Base-by-base conservation (phyloP, 1,139 yeast genomes). In the Lodderomyces pseudojiufengensis region DNA sequence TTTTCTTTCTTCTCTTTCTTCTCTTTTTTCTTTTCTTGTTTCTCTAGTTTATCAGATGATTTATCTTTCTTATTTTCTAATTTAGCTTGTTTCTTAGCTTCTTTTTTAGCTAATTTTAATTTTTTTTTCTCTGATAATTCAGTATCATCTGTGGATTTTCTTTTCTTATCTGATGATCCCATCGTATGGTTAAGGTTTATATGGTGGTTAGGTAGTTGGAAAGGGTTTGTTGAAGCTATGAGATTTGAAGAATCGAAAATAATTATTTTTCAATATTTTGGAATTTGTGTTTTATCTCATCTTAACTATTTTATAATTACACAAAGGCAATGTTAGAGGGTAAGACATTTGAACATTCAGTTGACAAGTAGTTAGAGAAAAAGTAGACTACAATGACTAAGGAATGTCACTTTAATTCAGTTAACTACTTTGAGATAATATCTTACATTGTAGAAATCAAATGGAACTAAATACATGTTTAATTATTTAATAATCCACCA, bases 11-110 rank as follows among this genome's bases (percentile, higher is more conserved):
- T 61, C 6, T 59, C 62, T 41, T 54, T 57, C 54, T 61, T 59
- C 11, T 61, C 65, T 40, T 57, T 59, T 54, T 61, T 61, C 68
- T 67, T 16, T 71, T 70, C 50, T 62, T 65, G 62, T 65, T 61
- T 63, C 55, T 69, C 70, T 9, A 72, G 72, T 50, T 65, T 61
- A 57, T 64, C 62, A 5, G 63, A 66, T 9, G 57, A 61, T 40
- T 52, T 57, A 54, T 61, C 58, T 12, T 59, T 63, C 39, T 56
- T 58, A 55, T 75, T 69, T 5, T 67, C 69, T 51, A 63, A 61
- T 62, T 71, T 68, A n/a, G 72, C 70, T 50, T 63, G 65, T 61
- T 67, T 63, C 8, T 63, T 61, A 48, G 70, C 68, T 57, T 72
- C 63, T 45, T 60, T 63, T 57, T 65, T 63, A 12, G 59, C 64